A percentile compares a stretch with the other conserved stretches of the same genome.
Conservation (phyloP, 306 rosid genomes). For the Neltuma alba region DNA sequence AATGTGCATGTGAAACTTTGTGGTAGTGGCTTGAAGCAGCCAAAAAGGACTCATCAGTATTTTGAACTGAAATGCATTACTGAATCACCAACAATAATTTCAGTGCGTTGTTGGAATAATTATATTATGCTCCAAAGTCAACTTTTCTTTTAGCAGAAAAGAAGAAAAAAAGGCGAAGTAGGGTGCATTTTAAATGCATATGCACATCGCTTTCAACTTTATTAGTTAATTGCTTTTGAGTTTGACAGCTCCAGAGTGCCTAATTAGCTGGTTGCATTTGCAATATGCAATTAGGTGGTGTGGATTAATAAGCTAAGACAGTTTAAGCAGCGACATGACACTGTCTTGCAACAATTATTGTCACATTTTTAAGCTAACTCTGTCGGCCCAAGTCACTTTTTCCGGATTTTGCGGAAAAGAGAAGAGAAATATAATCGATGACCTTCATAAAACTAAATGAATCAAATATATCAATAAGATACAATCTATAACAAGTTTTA, state of each 20-base stretch:
- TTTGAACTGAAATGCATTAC: not conserved
- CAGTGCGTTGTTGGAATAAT: not conserved
- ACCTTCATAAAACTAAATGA: constrained; percentile 5
- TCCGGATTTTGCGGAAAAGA: not conserved
- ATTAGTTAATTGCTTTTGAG: not conserved
- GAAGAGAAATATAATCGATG: not conserved
- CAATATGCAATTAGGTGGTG: not conserved
- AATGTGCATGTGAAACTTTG: not conserved
- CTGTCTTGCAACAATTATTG: not conserved
- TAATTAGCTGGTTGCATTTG: constrained; percentile 4
- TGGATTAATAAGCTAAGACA: not conserved
- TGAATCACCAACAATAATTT: not conserved
- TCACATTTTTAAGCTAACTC: not conserved
- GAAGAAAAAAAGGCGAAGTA: not conserved
- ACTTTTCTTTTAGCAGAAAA: not conserved
- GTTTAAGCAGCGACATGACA: not conserved
- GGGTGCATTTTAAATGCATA: not conserved
- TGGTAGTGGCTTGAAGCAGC: not conserved
- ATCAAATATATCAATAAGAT: not conserved
- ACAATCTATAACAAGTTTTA: not conserved
- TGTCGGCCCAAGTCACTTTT: not conserved
- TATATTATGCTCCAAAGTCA: not conserved
- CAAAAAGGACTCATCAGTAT: not conserved
- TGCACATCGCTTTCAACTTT: constrained; percentile 7
- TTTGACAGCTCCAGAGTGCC: not conserved